Evolutionary conservation across 768 basidiomycete genomes (phyloP).

Genomic region (Boletus tylopilopsis): DNA sequence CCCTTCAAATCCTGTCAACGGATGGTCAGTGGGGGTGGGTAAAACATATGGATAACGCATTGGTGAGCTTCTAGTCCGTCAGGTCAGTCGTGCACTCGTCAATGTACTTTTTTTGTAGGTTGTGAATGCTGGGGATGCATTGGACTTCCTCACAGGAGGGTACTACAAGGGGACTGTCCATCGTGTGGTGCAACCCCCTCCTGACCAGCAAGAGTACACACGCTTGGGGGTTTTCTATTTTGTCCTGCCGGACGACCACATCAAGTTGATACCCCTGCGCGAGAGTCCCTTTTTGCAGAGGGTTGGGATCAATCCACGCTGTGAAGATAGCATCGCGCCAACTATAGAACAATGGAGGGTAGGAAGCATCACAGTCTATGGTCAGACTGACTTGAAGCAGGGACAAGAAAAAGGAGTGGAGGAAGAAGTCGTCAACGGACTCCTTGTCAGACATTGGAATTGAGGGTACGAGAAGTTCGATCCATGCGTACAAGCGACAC

Average conservation of each 20-base stretch:
- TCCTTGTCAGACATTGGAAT: slow-evolving; percentile 56
- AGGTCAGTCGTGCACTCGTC: not conserved
- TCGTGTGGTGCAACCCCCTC: slow-evolving; percentile 56
- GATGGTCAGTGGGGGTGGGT: slow-evolving; percentile 58
- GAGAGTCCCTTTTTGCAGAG: slow-evolving; percentile 49
- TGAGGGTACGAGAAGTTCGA: slow-evolving; percentile 17
- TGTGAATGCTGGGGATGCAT: slow-evolving; percentile 55
- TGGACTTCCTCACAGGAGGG: slow-evolving; percentile 60
- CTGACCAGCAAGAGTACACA: slow-evolving; percentile 45
- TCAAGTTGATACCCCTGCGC: slow-evolving; percentile 41
- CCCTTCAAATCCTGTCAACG: slow-evolving; percentile 50
- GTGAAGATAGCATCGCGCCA: slow-evolving; percentile 40
- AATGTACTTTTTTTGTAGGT: slow-evolving; percentile 33
- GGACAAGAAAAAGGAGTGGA: slow-evolving; percentile 44
- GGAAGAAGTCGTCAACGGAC: slow-evolving; percentile 52
- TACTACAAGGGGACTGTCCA: slow-evolving; percentile 60
- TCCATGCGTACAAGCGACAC: too few species aligned
- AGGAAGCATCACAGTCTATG: slow-evolving; percentile 50
- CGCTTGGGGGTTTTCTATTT: slow-evolving; percentile 63
- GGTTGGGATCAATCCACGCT: slow-evolving; percentile 37
- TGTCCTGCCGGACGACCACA: slow-evolving; percentile 46
- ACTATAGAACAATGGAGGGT: slow-evolving; percentile 53
- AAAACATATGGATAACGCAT: slow-evolving; percentile 53
- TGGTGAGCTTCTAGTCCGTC: slow-evolving; percentile 32
- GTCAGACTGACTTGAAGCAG: slow-evolving; percentile 41